phyloP scores from a whole-genome alignment of 805 yeast species.

The Candida corydali region DNA sequence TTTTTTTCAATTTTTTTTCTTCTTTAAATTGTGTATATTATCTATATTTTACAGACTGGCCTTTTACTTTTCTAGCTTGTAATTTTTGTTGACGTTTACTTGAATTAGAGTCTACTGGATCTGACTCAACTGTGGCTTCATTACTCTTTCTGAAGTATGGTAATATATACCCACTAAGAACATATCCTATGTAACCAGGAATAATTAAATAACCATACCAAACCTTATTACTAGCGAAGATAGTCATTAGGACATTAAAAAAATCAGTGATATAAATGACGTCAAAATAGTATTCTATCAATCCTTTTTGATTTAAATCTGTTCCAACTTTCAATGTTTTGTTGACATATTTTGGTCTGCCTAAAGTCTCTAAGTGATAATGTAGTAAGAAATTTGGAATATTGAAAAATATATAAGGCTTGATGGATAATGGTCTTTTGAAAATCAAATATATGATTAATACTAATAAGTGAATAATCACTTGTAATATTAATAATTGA shows the following conservation, averaged over 20 bases:
- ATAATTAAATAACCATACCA: slow-evolving; percentile 54
- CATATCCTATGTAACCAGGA: slow-evolving; percentile 51
- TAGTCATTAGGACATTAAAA: slow-evolving; percentile 48
- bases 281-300: slow-evolving; percentile 67
- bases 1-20: slow-evolving; percentile 1
- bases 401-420: slow-evolving; percentile 34
- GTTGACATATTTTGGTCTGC: slow-evolving; percentile 53
- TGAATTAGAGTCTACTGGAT: slow-evolving; percentile 10
- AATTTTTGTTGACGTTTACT: slow-evolving; percentile 26
- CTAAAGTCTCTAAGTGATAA: slow-evolving; percentile 53
- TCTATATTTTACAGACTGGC: slow-evolving; percentile 17
- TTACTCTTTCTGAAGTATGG: slow-evolving; percentile 12
- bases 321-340: slow-evolving; percentile 50
- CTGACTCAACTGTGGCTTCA: slow-evolving; percentile 7
- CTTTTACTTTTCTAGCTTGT: slow-evolving; percentile 25
- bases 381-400: slow-evolving; percentile 40
- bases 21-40: slow-evolving; percentile 6
- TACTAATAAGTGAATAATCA: slow-evolving; percentile 33
- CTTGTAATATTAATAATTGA: slow-evolving; percentile 34
- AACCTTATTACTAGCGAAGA: slow-evolving; percentile 53
- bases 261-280: slow-evolving; percentile 61
- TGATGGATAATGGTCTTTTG: slow-evolving; percentile 43
- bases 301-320: slow-evolving; percentile 57
- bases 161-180: slow-evolving; percentile 37
- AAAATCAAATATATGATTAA: slow-evolving; percentile 35